A percentile compares a stretch with the other conserved stretches of the same genome.
Conservation (phyloP, 495 filamentous ascomycete genomes). For the Chaetomium tenue region DNA sequence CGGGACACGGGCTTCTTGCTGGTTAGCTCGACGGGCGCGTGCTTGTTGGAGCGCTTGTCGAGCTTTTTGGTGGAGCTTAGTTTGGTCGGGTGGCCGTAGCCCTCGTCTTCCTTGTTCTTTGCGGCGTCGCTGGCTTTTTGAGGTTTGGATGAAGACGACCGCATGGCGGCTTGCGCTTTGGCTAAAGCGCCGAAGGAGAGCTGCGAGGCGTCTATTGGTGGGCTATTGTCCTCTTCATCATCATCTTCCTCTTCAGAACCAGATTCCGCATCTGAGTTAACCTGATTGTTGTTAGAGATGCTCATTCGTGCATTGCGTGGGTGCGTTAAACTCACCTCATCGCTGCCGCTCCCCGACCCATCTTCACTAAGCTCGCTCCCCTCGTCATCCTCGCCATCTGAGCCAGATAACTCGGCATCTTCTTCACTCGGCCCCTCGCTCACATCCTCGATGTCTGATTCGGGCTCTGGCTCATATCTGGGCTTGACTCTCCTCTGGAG, state of each 20-base stretch:
- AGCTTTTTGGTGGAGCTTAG: slow-evolving; percentile 16
- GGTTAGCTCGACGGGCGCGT: slow-evolving; percentile 77
- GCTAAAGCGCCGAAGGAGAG: slow-evolving; percentile 86
- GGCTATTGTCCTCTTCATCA: slow-evolving; percentile 32
- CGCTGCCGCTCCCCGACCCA: slow-evolving; percentile 32
- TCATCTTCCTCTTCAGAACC: slow-evolving; percentile 33
- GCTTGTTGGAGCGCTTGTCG: slow-evolving; percentile 66
- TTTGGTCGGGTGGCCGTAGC: slow-evolving; percentile 13
- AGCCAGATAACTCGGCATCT: slow-evolving; percentile 29
- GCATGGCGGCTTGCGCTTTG: slow-evolving; percentile 72
- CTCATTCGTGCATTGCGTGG: neutral
- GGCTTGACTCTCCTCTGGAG: slow-evolving; percentile 62
- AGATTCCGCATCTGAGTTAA: slow-evolving; percentile 10
- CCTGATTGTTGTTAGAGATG: slow-evolving; percentile 24
- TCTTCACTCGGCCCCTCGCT: slow-evolving; percentile 41
- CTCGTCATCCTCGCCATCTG: slow-evolving; percentile 33
- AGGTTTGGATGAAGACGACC: slow-evolving; percentile 32
- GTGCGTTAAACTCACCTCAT: slow-evolving; percentile 10
- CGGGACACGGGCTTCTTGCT: slow-evolving; percentile 81
- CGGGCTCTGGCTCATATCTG: slow-evolving; percentile 53
- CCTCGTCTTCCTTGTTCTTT: slow-evolving; percentile 20
- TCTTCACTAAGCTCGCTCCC: slow-evolving; percentile 23
- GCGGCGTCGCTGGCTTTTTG: slow-evolving; percentile 4
- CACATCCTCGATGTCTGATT: slow-evolving; percentile 45
- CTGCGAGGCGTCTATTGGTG: slow-evolving; percentile 40